Conservation (phyloP, 768 basidiomycete species). For the Trichaptum fuscoviolaceum region DNA sequence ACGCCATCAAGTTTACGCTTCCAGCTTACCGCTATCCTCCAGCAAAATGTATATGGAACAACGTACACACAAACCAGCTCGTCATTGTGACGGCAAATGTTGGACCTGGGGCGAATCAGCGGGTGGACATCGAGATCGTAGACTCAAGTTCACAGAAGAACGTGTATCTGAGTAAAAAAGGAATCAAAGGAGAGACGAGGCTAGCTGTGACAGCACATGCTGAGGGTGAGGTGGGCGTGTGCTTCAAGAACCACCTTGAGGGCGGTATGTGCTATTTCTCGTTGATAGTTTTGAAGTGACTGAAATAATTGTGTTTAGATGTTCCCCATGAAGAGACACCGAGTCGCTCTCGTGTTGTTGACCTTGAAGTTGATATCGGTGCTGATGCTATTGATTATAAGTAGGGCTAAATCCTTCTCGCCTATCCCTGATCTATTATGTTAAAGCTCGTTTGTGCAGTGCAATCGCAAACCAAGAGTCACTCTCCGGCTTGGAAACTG, state of each 20-base stretch:
- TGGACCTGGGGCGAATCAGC: conserved; percentile 65
- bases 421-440: neutral
- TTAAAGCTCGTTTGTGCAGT: conserved; percentile 34
- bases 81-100: conserved; percentile 97
- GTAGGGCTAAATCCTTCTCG: conserved; percentile 40
- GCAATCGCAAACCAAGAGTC: conserved; percentile 99
- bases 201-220: conserved; percentile 91
- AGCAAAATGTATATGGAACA: conserved; percentile 93
- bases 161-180: conserved; percentile 84
- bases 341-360: conserved; percentile 63
- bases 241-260: conserved; percentile 80
- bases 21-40: conserved; percentile 67
- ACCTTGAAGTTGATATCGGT: conserved; percentile 96
- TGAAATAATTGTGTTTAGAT: conserved; percentile 28
- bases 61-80: conserved; percentile 77
- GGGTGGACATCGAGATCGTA: conserved; percentile 90
- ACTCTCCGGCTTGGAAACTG: conserved; percentile 90
- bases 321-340: conserved; percentile 40
- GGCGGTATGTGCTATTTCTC: conserved; percentile 46
- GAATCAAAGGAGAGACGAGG: conserved; percentile 85
- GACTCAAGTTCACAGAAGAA: conserved; percentile 84
- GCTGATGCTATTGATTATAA: conserved; percentile 99
- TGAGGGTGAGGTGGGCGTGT: conserved; percentile 93
- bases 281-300: neutral
- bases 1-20: conserved; percentile 84